Evolutionary conservation across 768 basidiomycete genomes (phyloP).

Genomic region (Lentinula detonsa): DNA sequence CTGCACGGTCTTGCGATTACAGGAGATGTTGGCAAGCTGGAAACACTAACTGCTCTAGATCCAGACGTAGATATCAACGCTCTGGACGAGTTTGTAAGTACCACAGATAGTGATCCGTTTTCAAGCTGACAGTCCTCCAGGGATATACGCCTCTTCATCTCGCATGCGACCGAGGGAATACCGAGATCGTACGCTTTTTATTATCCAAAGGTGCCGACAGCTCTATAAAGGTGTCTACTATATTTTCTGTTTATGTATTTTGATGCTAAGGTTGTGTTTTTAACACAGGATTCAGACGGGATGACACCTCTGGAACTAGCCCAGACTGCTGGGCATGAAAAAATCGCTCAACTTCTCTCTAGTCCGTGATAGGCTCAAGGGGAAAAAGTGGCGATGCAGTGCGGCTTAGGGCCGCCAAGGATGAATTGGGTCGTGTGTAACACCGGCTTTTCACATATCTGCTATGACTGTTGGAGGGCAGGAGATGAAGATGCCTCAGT

Average conservation of each 20-base stretch:
- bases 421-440: too few species aligned
- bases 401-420: neutral
- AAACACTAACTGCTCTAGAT: slow-evolving; percentile 33
- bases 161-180: slow-evolving; percentile 77
- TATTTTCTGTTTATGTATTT: neutral
- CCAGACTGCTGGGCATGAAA: slow-evolving; percentile 46
- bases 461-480: neutral
- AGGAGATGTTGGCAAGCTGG: slow-evolving; percentile 43
- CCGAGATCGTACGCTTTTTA: slow-evolving; percentile 49
- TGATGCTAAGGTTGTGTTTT: slow-evolving; percentile 4
- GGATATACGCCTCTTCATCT: slow-evolving; percentile 87
- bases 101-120: neutral
- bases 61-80: slow-evolving; percentile 47
- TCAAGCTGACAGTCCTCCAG: slow-evolving; percentile 30
- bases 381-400: neutral
- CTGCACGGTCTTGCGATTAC: slow-evolving; percentile 61
- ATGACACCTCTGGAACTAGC: slow-evolving; percentile 59
- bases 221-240: slow-evolving; percentile 47
- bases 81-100: slow-evolving; percentile 68
- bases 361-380: neutral
- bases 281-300: slow-evolving; percentile 58
- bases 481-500: slow-evolving; percentile 10
- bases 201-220: slow-evolving; percentile 60
- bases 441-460: neutral
- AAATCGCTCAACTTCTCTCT: slow-evolving; percentile 37